Percentiles rank a stretch among this genome's conserved stretches.
phyloP scores from a whole-genome alignment of 2,329 filamentous ascomycete genomes.

The Xylariaceae sp. region DNA sequence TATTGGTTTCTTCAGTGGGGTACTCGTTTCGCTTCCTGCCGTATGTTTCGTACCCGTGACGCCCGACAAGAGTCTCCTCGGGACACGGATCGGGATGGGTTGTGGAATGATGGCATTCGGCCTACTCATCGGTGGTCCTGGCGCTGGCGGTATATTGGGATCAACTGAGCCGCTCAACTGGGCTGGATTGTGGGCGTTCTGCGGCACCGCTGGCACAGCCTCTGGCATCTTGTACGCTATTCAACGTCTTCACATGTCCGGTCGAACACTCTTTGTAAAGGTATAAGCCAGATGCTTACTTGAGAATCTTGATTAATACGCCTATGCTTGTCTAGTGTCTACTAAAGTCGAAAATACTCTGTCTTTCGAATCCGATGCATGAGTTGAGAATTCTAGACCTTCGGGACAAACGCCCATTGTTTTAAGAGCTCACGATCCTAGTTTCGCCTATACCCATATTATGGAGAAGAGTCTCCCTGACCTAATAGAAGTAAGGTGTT shows the following conservation, averaged over 20 bases:
- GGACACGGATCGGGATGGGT: conserved; percentile 39
- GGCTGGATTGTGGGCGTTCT: conserved; percentile 22
- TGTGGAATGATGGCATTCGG: conserved; percentile 31
- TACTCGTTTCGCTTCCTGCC: conserved; percentile 39
- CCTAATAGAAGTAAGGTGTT: no score
- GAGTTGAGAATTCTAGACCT: no score
- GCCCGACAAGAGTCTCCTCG: conserved; percentile 37
- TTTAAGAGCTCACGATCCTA: no score
- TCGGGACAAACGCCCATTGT: no score
- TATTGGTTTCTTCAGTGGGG: conserved; percentile 41
- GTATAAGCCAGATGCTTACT: no score
- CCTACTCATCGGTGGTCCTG: conserved; percentile 31
- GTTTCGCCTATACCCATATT: no score
- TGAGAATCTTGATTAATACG: no score
- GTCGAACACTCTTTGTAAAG: no score
- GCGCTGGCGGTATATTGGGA: conserved; percentile 31
- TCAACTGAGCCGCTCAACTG: conserved; percentile 19
- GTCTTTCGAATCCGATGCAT: no score
- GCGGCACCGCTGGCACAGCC: conserved; percentile 4
- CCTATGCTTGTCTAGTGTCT: no score
- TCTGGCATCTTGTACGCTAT: background rate
- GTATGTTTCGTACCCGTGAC: conserved; percentile 37
- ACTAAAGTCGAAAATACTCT: no score
- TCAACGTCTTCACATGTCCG: background rate
- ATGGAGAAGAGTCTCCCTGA: no score